Base-by-base conservation (phyloP, 306 rosid genomes). In the Castanopsis chinensis region DNA sequence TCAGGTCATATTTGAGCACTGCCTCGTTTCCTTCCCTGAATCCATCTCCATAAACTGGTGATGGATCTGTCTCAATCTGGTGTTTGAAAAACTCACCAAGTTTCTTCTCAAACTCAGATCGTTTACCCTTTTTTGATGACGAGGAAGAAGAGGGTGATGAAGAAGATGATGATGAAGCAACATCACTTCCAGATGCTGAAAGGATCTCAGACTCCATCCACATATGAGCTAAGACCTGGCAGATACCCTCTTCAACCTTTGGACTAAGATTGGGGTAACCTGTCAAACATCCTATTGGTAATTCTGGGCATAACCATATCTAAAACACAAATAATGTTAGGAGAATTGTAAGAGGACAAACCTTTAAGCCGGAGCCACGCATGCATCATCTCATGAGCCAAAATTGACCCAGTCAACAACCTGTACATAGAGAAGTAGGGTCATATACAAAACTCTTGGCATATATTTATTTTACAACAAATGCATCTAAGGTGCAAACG, bases 341-440 rank as follows among this genome's bases (percentile, higher is more conserved):
- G 21, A 68, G 27, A n/a, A 64, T 71, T 58, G 41, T 72, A 76
- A 75, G 15, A 61, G 73, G 73, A 60, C 76, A 82, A 82, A 25
- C 99, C 99, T 85, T 89, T 96, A 76, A 96, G 99, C 84, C 99
- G 86, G 57, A 96, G 96, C 99, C 99, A 96, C 14, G 97, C 99
- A 72, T 96, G 99, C 99, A 96, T 96, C 99, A 93, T 96, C 86
- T 96, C 99, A 18, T 96, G 99, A 81, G 99, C 97, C 60, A 96
- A 83, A 87, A 93, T 96, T 35, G 98, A 88, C 71, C 99, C 99
- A 1, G 99, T 96, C 89, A 96, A 76, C 84, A 93, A 82, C 91
- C 99, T 96, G 86, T 21, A 74, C 27, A 81, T 56, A 69, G 20
- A 72, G 77, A 75, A 78, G 68, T 74, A 59, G 79, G 71, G 73